A percentile compares a stretch with the other conserved stretches of the same genome.
Conservation (phyloP, 768 basidiomycete genomes). For the Mycena leptocephala region DNA sequence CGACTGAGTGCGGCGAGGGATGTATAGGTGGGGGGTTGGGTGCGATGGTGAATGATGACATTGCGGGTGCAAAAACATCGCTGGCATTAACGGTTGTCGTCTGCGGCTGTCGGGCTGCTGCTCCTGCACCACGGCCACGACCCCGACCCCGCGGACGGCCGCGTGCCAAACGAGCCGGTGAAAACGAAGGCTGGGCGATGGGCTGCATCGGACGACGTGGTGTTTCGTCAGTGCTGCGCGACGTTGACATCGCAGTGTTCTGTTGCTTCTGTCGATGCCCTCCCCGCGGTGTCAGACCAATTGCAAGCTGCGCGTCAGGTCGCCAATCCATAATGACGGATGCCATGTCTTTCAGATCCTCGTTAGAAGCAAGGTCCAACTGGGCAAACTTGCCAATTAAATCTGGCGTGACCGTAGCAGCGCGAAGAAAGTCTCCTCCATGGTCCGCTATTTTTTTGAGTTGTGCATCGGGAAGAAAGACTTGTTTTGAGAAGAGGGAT, state of each 20-base stretch:
- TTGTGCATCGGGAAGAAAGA: neutral
- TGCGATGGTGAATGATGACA: neutral
- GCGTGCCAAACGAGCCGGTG: neutral
- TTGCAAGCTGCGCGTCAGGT: slow-evolving; percentile 12
- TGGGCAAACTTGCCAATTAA: slow-evolving; percentile 16
- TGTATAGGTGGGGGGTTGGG: neutral
- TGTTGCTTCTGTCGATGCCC: neutral
- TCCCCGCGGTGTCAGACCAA: neutral
- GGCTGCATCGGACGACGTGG: neutral
- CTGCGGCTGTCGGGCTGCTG: neutral
- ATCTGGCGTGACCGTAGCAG: slow-evolving; percentile 3
- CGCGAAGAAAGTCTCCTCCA: slow-evolving; percentile 9
- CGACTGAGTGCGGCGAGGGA: neutral
- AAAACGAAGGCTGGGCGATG: slow-evolving; percentile 15
- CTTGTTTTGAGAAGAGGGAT: slow-evolving; percentile 9
- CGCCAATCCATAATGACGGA: slow-evolving; percentile 21
- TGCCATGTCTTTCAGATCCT: slow-evolving; percentile 6
- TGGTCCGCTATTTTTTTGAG: slow-evolving; percentile 13
- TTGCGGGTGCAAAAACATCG: neutral
- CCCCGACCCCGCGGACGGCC: neutral
- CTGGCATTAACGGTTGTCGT: neutral
- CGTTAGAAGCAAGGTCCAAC: neutral
- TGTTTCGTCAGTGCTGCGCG: neutral
- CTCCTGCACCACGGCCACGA: neutral
- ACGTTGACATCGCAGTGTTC: neutral